phyloP scores from a whole-genome alignment of 805 yeast genomes.

The Yamadazyma scolyti region DNA sequence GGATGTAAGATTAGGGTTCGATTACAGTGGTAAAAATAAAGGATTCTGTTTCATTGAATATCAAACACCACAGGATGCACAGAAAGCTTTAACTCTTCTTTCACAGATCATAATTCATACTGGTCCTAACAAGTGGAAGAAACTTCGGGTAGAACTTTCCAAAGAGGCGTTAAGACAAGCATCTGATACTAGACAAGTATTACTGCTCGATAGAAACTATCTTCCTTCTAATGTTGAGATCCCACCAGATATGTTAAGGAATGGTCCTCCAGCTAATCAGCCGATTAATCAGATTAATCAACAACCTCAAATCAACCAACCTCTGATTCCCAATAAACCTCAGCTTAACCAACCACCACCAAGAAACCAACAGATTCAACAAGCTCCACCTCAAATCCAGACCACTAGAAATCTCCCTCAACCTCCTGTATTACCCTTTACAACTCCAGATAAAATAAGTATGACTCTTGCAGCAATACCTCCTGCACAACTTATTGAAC shows the following conservation, averaged over 20 bases:
- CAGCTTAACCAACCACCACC: constrained; percentile 2
- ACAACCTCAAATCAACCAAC: not conserved
- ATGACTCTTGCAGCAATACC: constrained; percentile 60
- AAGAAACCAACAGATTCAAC: not conserved
- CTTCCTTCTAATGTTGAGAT: constrained; percentile 57
- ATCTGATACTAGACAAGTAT: constrained; percentile 35
- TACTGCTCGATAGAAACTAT: constrained; percentile 41
- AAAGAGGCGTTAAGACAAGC: constrained; percentile 53
- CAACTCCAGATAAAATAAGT: constrained; percentile 55
- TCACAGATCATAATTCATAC: constrained; percentile 37
- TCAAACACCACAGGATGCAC: constrained; percentile 48
- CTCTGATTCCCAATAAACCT: no score
- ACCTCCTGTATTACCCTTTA: constrained; percentile 42
- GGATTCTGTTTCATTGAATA: constrained; percentile 70
- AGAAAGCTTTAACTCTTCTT: constrained; percentile 42
- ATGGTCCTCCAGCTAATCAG: constrained; percentile 4
- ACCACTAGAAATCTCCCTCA: constrained; percentile 43
- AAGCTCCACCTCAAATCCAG: constrained; percentile 1
- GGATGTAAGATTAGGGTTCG: constrained; percentile 61
- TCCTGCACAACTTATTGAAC: constrained; percentile 67
- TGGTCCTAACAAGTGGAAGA: constrained; percentile 37
- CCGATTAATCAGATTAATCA: not conserved
- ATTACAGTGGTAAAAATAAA: constrained; percentile 55
- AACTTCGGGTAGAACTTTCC: constrained; percentile 54
- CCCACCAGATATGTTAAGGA: constrained; percentile 44